Evolutionary conservation across 352 stramenopile species (phyloP).

Genomic region (Phytophthora ramorum): DNA sequence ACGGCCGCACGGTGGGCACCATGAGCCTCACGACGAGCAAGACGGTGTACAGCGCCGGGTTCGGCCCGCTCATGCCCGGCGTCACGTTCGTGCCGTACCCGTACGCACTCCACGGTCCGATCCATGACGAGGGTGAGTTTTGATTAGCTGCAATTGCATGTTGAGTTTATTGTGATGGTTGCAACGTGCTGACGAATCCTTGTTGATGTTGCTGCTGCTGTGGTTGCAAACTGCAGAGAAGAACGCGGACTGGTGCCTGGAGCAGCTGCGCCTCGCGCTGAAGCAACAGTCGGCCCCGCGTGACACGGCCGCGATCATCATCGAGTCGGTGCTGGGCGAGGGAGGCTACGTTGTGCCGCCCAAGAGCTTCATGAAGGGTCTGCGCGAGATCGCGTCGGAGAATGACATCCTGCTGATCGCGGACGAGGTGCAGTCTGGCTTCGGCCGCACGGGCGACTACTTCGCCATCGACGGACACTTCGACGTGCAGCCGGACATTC

Average conservation of each 20-base stretch:
- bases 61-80: conserved; percentile 85
- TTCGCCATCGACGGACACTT: conserved; percentile 90
- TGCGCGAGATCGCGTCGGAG: conserved; percentile 91
- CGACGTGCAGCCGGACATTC: conserved; percentile 90
- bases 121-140: conserved; percentile 67
- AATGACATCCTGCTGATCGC: conserved; percentile 94
- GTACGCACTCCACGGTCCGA: conserved; percentile 85
- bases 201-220: conserved; percentile 13
- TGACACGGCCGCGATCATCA: conserved; percentile 91
- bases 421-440: conserved; percentile 94
- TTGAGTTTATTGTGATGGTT: not conserved
- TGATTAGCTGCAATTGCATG: conserved; percentile 1
- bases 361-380: conserved; percentile 92
- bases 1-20: conserved; percentile 91
- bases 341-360: conserved; percentile 92
- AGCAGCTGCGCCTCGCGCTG: conserved; percentile 86
- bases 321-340: conserved; percentile 93
- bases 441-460: conserved; percentile 87
- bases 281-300: conserved; percentile 91
- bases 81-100: conserved; percentile 90
- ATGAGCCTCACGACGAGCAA: conserved; percentile 94
- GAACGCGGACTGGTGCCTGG: conserved; percentile 76
- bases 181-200: not conserved
- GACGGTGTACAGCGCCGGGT: conserved; percentile 89
- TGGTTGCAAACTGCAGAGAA: conserved; percentile 35